Conservation (phyloP, 2,329 filamentous ascomycete species). For the Colletotrichum spinosum region DNA sequence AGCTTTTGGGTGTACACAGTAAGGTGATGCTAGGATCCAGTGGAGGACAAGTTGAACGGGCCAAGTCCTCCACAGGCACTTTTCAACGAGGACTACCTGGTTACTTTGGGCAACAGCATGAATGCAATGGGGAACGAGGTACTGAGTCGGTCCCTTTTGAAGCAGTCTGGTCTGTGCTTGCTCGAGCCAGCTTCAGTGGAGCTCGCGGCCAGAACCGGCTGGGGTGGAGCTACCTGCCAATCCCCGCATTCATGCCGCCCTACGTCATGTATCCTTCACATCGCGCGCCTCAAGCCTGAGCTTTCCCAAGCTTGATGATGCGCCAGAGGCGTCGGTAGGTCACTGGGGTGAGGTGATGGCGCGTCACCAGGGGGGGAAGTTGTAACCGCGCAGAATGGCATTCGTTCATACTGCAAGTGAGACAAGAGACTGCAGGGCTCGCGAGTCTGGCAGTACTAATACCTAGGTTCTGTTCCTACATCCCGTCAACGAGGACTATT, state of each 20-base stretch:
- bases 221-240: conserved; percentile 36
- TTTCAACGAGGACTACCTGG: no score
- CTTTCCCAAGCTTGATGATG: conserved; percentile 21
- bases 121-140: not conserved
- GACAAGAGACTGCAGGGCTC: conserved; percentile 21
- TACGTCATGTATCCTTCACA: conserved; percentile 45
- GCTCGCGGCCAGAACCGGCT: conserved; percentile 22
- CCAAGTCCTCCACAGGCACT: not conserved
- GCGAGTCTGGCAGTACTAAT: conserved; percentile 35
- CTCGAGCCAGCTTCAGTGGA: conserved; percentile 11
- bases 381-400: conserved; percentile 22
- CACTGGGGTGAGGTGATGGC: conserved; percentile 19
- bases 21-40: conserved; percentile 14
- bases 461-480: conserved; percentile 25
- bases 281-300: conserved; percentile 17
- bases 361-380: conserved; percentile 21
- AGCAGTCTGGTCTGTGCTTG: conserved; percentile 20
- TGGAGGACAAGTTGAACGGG: not conserved
- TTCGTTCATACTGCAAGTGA: conserved; percentile 15
- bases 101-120: no score
- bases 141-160: conserved; percentile 1
- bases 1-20: conserved; percentile 5
- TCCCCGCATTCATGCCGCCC: conserved; percentile 40
- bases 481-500: not conserved
- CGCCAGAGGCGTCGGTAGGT: conserved; percentile 11